These are phyloP conservation scores for Podaxis sp. DNA, from an alignment of 768 basidiomycete genomes.

Conservation along the genomic window DNA sequence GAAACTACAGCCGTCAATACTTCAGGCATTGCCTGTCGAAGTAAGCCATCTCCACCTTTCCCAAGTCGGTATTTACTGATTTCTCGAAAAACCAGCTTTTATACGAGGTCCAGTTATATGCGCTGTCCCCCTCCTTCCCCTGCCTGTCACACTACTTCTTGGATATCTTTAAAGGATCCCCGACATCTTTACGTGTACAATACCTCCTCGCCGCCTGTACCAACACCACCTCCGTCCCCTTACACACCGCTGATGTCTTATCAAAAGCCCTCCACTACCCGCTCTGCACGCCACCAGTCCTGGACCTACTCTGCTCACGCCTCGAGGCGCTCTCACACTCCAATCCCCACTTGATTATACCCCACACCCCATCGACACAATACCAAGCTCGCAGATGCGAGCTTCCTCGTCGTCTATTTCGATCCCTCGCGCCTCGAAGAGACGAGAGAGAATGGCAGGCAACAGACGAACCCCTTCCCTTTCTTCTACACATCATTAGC, in stretches of 20 bases:
- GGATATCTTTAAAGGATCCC: conserved; percentile 52
- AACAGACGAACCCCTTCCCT: conserved; percentile 58
- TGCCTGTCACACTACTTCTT: conserved; percentile 53
- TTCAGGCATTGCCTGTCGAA: conserved; percentile 17
- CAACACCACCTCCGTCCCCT: conserved; percentile 19
- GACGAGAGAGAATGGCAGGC: conserved; percentile 39
- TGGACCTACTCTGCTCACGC: conserved; percentile 6
- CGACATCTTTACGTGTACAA: conserved; percentile 59
- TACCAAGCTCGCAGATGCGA: conserved; percentile 32
- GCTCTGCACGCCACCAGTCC: conserved; percentile 53
- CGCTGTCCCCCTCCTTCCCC: conserved; percentile 66
- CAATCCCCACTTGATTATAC: conserved; percentile 10
- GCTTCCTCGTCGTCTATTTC: conserved; percentile 70
- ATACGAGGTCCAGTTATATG: conserved; percentile 73
- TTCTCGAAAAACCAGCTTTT: conserved; percentile 46
- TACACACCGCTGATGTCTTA: conserved; percentile 34
- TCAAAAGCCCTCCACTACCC: conserved; percentile 59
- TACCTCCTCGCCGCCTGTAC: conserved; percentile 51
- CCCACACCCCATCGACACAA: background rate
- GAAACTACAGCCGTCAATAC: background rate
- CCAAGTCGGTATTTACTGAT: conserved; percentile 13
- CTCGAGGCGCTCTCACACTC: conserved; percentile 41
- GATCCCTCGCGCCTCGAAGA: conserved; percentile 37
- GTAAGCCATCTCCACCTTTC: background rate
- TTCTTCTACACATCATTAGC: conserved; percentile 57